Evolutionary conservation across 192 early-diverging fungal genomes (phyloP).

Genomic region (Backusella sp.): DNA sequence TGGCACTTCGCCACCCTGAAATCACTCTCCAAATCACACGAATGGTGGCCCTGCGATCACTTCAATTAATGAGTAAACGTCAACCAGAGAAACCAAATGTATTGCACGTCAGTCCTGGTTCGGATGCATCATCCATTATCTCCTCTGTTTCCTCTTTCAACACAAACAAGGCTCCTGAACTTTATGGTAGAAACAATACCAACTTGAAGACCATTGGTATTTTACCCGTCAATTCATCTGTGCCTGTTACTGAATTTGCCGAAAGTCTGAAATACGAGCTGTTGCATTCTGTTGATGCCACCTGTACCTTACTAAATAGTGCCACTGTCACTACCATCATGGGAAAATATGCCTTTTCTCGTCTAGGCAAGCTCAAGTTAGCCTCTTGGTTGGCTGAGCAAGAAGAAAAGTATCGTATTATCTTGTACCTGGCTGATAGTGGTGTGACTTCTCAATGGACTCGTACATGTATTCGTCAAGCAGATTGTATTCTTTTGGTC

Average conservation of each 20-base stretch:
- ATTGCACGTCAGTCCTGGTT: background rate
- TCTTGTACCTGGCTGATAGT: slow-evolving; percentile 96
- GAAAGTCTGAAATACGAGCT: slow-evolving; percentile 75
- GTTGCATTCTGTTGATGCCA: slow-evolving; percentile 59
- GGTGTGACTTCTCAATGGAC: slow-evolving; percentile 91
- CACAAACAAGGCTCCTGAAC: slow-evolving; percentile 21
- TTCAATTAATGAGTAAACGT: slow-evolving; percentile 41
- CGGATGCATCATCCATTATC: slow-evolving; percentile 7
- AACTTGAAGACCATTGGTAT: slow-evolving; percentile 96
- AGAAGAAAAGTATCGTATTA: slow-evolving; percentile 84
- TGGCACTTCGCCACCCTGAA: slow-evolving; percentile 85
- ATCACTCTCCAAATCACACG: slow-evolving; percentile 91
- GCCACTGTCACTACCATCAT: slow-evolving; percentile 75
- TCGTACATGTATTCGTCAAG: slow-evolving; percentile 89
- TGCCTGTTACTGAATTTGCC: slow-evolving; percentile 90
- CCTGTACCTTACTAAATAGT: slow-evolving; percentile 77
- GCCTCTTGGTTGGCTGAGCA: slow-evolving; percentile 92
- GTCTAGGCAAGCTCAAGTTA: slow-evolving; percentile 91
- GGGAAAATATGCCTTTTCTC: slow-evolving; percentile 89
- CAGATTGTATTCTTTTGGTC: slow-evolving; percentile 95
- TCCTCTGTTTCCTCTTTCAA: slow-evolving; percentile 5
- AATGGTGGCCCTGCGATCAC: slow-evolving; percentile 76
- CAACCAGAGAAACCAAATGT: background rate
- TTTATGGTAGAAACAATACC: slow-evolving; percentile 74
- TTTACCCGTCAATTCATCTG: slow-evolving; percentile 77